Conservation (phyloP, 2,329 filamentous ascomycete species). For the Aspergillus neotritici region DNA sequence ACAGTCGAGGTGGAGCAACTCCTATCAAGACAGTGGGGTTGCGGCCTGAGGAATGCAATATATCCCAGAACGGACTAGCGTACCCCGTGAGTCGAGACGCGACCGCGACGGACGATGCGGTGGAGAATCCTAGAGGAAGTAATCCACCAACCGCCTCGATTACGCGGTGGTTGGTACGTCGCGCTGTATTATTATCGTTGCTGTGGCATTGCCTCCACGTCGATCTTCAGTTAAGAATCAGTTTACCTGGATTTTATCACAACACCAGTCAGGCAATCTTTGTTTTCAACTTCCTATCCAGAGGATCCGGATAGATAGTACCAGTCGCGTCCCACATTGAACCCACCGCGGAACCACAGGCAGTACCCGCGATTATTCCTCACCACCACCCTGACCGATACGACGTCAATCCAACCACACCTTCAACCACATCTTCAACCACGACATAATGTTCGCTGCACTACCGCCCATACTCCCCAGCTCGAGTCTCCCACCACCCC, state of each 20-base stretch:
- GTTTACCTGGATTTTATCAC: too few relatives aligned
- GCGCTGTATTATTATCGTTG: too few relatives aligned
- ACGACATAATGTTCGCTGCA: slow-evolving; percentile 27
- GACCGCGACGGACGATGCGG: slow-evolving; percentile 6
- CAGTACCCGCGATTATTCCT: too few relatives aligned
- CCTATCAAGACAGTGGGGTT: neutral
- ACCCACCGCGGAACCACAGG: neutral
- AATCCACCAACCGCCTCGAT: neutral
- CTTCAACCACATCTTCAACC: neutral
- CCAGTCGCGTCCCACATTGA: too few relatives aligned
- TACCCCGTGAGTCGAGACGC: slow-evolving; percentile 8
- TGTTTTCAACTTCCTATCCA: too few relatives aligned
- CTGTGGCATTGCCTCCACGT: too few relatives aligned
- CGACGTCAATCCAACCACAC: neutral
- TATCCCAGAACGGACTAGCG: slow-evolving; percentile 12
- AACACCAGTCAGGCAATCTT: too few relatives aligned
- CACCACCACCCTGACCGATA: slow-evolving; percentile 3
- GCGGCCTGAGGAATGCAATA: slow-evolving; percentile 21
- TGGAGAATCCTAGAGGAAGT: slow-evolving; percentile 2
- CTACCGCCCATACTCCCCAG: slow-evolving; percentile 14
- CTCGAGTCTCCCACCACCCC: slow-evolving; percentile 13
- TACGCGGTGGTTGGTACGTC: neutral
- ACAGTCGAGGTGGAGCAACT: neutral
- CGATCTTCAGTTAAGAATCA: too few relatives aligned
- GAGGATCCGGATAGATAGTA: too few relatives aligned